Evolutionary conservation across 2,329 filamentous ascomycete genomes (phyloP).

Genomic region (Aureobasidium leucospermi): DNA sequence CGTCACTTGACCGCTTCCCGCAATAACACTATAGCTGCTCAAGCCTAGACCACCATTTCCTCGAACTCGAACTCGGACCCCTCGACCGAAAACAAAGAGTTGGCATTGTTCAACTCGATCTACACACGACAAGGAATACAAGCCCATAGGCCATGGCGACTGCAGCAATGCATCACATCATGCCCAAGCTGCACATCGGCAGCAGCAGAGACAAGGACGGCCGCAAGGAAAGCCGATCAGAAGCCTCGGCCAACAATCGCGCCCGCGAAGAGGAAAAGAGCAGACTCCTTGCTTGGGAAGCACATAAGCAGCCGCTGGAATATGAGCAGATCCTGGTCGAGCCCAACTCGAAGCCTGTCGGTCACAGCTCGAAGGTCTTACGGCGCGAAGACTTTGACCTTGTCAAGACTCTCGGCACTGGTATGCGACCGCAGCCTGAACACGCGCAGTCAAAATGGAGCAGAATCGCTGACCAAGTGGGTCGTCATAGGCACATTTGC

Average conservation of each 20-base stretch:
- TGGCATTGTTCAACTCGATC: not conserved
- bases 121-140: not conserved
- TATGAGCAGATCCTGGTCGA: constrained; percentile 37
- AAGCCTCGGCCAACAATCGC: constrained; percentile 20
- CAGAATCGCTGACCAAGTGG: not conserved
- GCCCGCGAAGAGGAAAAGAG: constrained; percentile 42
- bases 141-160: not conserved
- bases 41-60: not conserved
- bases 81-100: not conserved
- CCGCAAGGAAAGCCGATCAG: constrained; percentile 19
- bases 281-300: constrained; percentile 40
- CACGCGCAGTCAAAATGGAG: not conserved
- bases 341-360: constrained; percentile 38
- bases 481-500: constrained; percentile 62
- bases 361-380: constrained; percentile 40
- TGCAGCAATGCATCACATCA: constrained; percentile 25
- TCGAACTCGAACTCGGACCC: not conserved
- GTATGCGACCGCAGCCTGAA: constrained; percentile 34
- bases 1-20: constrained; percentile 4
- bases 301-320: constrained; percentile 36
- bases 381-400: constrained; percentile 59
- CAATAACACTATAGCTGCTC: not conserved
- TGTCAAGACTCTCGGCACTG: constrained; percentile 69
- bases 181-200: constrained; percentile 29
- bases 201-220: constrained; percentile 20